Percentiles rank a stretch among this genome's conserved stretches.
phyloP scores from a whole-genome alignment of 495 filamentous ascomycete species.

The Cenococcum geophilum region DNA sequence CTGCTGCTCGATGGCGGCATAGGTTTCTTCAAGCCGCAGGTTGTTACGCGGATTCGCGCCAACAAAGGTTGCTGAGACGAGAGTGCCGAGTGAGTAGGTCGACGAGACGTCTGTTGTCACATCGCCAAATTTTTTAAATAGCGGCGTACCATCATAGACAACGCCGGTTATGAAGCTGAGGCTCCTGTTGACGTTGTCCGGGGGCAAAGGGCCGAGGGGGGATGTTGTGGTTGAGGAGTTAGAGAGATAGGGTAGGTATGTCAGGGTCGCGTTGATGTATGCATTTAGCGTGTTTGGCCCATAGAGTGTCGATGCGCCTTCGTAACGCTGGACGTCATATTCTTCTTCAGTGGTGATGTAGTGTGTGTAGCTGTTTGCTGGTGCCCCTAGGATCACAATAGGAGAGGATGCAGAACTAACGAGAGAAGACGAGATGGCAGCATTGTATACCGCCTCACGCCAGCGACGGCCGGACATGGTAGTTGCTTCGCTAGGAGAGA shows the following conservation, averaged over 20 bases:
- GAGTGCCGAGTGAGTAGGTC: constrained; percentile 52
- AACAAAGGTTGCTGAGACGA: constrained; percentile 63
- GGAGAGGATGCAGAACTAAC: constrained; percentile 42
- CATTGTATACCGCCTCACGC: constrained; percentile 65
- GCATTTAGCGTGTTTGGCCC: constrained; percentile 87
- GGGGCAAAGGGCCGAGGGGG: constrained; percentile 59
- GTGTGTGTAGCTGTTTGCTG: constrained; percentile 92
- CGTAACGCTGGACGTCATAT: constrained; percentile 84
- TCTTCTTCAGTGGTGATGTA: constrained; percentile 94
- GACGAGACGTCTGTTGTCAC: constrained; percentile 53
- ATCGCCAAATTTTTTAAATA: constrained; percentile 73
- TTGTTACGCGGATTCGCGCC: constrained; percentile 90
- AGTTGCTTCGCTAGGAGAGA: constrained; percentile 85
- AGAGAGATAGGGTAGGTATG: constrained; percentile 62
- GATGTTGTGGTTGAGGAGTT: constrained; percentile 37
- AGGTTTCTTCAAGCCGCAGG: constrained; percentile 70
- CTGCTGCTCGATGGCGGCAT: constrained; percentile 69
- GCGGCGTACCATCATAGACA: constrained; percentile 61
- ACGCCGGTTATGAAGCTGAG: constrained; percentile 78
- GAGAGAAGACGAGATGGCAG: constrained; percentile 47
- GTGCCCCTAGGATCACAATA: constrained; percentile 82
- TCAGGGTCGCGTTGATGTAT: constrained; percentile 78
- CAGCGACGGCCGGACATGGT: constrained; percentile 94
- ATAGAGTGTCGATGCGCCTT: constrained; percentile 91
- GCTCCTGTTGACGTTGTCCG: constrained; percentile 73